A percentile compares a stretch with the other conserved stretches of the same genome.
Conservation (phyloP, 2,329 filamentous ascomycete species). For the Penicillium expansum region DNA sequence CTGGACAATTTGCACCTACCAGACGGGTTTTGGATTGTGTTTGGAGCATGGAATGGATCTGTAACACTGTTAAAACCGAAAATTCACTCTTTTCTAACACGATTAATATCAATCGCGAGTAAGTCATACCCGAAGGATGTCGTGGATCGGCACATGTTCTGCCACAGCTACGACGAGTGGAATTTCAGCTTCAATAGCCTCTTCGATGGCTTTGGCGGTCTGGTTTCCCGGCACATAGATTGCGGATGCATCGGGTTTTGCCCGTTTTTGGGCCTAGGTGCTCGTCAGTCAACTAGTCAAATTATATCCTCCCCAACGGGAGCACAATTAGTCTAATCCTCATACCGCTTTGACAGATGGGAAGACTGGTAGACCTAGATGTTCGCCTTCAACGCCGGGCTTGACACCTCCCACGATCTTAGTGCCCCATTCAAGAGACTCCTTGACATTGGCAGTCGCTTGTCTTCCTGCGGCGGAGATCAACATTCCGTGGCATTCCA, state of each 20-base stretch:
- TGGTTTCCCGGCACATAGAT: slow-evolving; percentile 77
- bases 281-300: neutral
- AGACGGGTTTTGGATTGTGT: slow-evolving; percentile 70
- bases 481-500: neutral
- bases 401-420: slow-evolving; percentile 77
- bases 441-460: slow-evolving; percentile 70
- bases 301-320: neutral
- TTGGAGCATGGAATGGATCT: slow-evolving; percentile 67
- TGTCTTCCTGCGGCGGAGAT: slow-evolving; percentile 33
- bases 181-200: slow-evolving; percentile 76
- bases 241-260: slow-evolving; percentile 73
- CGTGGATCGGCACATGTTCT: slow-evolving; percentile 75
- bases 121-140: slow-evolving; percentile 65
- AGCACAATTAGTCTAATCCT: too few species aligned
- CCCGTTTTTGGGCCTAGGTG: slow-evolving; percentile 60
- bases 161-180: slow-evolving; percentile 75
- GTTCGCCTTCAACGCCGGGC: slow-evolving; percentile 66
- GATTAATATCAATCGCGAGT: neutral
- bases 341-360: slow-evolving; percentile 61
- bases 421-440: slow-evolving; percentile 74
- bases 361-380: slow-evolving; percentile 69
- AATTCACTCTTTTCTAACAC: neutral
- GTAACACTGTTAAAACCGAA: neutral
- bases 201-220: slow-evolving; percentile 70
- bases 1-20: slow-evolving; percentile 77